phyloP scores from a whole-genome alignment of 2,329 filamentous ascomycete species.

The Clarireedia hainanense region DNA sequence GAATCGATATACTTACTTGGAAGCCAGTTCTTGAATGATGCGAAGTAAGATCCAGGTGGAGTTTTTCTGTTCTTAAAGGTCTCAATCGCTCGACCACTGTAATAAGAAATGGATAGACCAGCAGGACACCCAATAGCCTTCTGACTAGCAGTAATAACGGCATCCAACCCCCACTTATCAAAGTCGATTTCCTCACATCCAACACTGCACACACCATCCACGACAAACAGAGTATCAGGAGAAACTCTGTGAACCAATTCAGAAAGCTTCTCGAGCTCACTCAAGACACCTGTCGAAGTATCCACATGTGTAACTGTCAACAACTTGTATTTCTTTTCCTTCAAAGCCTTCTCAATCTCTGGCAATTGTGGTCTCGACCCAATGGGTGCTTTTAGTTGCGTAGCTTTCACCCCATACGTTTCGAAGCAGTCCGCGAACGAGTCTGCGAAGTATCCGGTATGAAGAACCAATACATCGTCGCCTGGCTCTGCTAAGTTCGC shows the following conservation, averaged over 20 bases:
- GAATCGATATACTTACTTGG: slow-evolving; percentile 53
- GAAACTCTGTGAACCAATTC: slow-evolving; percentile 80
- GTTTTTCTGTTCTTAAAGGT: slow-evolving; percentile 72
- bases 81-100: slow-evolving; percentile 80
- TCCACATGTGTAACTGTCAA: slow-evolving; percentile 96
- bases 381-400: slow-evolving; percentile 82
- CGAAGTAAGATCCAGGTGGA: slow-evolving; percentile 83
- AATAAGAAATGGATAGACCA: slow-evolving; percentile 89
- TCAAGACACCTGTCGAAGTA: slow-evolving; percentile 92
- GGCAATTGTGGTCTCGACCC: slow-evolving; percentile 79
- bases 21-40: slow-evolving; percentile 94
- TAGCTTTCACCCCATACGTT: slow-evolving; percentile 84
- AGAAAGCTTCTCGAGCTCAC: slow-evolving; percentile 76
- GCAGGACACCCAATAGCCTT: slow-evolving; percentile 96
- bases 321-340: slow-evolving; percentile 87
- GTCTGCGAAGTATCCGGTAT: slow-evolving; percentile 96
- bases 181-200: slow-evolving; percentile 94
- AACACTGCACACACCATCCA: slow-evolving; percentile 96
- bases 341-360: slow-evolving; percentile 81
- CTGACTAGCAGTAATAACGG: slow-evolving; percentile 87
- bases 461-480: slow-evolving; percentile 85
- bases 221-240: slow-evolving; percentile 82
- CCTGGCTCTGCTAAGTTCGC: slow-evolving; percentile 85
- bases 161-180: slow-evolving; percentile 89
- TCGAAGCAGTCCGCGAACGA: slow-evolving; percentile 88